Evolutionary conservation across 257 asterid genomes (phyloP).

Genomic region (Primulina eburnea): DNA sequence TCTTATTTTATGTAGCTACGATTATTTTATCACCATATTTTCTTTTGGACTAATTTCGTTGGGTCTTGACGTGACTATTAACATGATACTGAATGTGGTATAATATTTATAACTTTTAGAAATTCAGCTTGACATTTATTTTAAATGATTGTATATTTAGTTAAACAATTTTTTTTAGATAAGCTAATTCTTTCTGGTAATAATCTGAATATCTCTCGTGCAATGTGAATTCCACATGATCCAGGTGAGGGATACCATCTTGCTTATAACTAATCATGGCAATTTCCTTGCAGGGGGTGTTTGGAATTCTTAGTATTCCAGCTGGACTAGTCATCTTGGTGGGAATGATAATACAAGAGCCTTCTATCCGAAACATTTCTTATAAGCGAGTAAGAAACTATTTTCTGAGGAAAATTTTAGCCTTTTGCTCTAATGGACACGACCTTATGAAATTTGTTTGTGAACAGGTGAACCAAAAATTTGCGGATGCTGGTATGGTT

Average conservation of each 20-base stretch:
- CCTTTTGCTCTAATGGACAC: constrained; percentile 18
- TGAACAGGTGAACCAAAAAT: constrained; percentile 60
- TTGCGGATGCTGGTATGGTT: constrained; percentile 61
- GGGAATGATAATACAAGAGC: constrained; percentile 51
- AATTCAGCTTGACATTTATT: not conserved
- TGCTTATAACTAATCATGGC: constrained; percentile 3
- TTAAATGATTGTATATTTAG: constrained; percentile 5
- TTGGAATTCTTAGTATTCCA: constrained; percentile 57
- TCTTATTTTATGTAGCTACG: not conserved
- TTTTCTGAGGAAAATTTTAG: constrained; percentile 16
- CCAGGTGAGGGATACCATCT: constrained; percentile 10
- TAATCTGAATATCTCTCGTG: not conserved
- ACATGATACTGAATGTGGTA: not conserved
- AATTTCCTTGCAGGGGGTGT: constrained; percentile 41
- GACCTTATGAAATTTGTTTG: constrained; percentile 19
- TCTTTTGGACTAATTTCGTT: not conserved
- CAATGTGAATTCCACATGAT: not conserved
- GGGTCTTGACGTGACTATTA: not conserved
- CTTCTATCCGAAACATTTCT: constrained; percentile 38
- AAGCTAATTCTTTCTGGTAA: not conserved
- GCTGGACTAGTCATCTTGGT: constrained; percentile 50
- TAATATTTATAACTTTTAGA: constrained; percentile 4
- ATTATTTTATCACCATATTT: not conserved
- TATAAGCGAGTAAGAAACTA: constrained; percentile 42
- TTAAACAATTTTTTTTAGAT: not conserved